Evolutionary conservation across 2,329 filamentous ascomycete species (phyloP).

Genomic region (Penicillium digitatum): DNA sequence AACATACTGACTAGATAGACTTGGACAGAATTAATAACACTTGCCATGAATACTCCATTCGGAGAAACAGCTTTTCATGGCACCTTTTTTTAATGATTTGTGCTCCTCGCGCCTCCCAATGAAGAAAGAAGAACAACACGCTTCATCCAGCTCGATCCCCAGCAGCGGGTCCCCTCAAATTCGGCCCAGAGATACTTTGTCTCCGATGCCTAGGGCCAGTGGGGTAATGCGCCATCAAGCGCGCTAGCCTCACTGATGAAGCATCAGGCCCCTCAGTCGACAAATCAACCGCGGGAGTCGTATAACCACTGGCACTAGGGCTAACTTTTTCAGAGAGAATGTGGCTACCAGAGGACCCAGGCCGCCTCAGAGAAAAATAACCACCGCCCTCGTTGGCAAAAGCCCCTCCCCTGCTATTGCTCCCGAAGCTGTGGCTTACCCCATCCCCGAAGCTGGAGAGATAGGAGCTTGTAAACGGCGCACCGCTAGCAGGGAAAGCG

Average conservation of each 20-base stretch:
- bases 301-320: constrained; percentile 18
- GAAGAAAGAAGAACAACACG: neutral
- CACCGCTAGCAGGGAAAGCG: constrained; percentile 1
- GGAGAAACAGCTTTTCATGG: neutral
- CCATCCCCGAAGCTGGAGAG: constrained; percentile 13
- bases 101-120: neutral
- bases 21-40: neutral
- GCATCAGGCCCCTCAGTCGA: constrained; percentile 21
- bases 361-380: constrained; percentile 23
- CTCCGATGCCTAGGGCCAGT: constrained; percentile 24
- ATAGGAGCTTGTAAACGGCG: constrained; percentile 7
- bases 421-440: constrained; percentile 1
- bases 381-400: constrained; percentile 8
- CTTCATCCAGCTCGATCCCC: constrained; percentile 6
- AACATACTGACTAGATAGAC: constrained; percentile 14
- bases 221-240: constrained; percentile 27
- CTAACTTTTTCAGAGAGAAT: constrained; percentile 8
- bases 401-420: constrained; percentile 2
- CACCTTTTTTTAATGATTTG: neutral
- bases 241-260: constrained; percentile 12
- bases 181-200: constrained; percentile 23
- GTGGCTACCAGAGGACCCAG: constrained; percentile 9
- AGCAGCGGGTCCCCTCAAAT: constrained; percentile 11
- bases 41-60: neutral
- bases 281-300: constrained; percentile 15